Base-by-base conservation (phyloP, 768 basidiomycete genomes). In the Erythrobasidium yunnanense region DNA sequence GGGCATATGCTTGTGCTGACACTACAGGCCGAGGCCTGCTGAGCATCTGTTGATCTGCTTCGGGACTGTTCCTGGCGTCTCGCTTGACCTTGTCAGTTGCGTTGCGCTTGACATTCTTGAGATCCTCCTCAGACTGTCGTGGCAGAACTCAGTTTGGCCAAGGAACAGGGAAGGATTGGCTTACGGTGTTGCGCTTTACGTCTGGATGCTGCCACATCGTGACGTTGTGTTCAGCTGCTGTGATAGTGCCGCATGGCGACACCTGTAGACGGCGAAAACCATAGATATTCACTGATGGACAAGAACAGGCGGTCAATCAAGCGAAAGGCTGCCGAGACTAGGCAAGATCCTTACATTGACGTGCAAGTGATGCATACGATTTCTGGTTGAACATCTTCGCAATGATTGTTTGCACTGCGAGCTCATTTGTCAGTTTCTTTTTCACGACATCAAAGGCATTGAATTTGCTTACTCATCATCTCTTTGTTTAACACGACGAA, bases 381-480 rank as follows among this genome's bases (percentile, higher is more conserved):
- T 63, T 63, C 30, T 63, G 60, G 27, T 63, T 63, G 60, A 63
- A 63, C 25, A 63, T 46, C 11, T 51, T 33, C 7, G 60, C 23
- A 13, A 63, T 51, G 29, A 63, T 38, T 18, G 18, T 7, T 29
- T 51, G 47, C 46, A 63, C n/a, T n/a, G n/a, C n/a, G n/a, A n/a
- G n/a, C n/a, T n/a, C n/a, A n/a, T n/a, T n/a, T n/a, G n/a, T n/a
- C n/a, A n/a, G n/a, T n/a, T n/a, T n/a, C n/a, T n/a, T n/a, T n/a
- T n/a, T n/a, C n/a, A n/a, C n/a, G n/a, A n/a, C n/a, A n/a, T n/a
- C n/a, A n/a, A n/a, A n/a, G n/a, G n/a, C n/a, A n/a, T n/a, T n/a
- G n/a, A n/a, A n/a, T n/a, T n/a, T n/a, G n/a, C n/a, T n/a, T n/a
- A n/a, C n/a, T 49, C 2, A 63, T 13, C 20, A 25, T 49, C 3